phyloP scores from a whole-genome alignment of 1,139 yeast species.

The Diutina catenulata region DNA sequence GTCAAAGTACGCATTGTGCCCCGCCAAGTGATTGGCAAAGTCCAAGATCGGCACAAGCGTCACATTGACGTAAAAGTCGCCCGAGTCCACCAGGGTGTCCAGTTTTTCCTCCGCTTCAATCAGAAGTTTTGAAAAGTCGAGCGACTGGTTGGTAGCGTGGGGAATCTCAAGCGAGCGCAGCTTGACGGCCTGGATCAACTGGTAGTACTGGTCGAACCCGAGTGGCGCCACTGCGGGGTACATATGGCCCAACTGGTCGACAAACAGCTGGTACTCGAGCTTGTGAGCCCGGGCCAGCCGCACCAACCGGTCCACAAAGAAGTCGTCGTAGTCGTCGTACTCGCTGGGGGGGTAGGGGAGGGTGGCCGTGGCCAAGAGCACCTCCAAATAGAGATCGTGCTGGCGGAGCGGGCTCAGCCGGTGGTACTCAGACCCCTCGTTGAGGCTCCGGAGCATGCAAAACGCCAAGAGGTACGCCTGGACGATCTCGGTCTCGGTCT shows the following conservation, averaged over 20 bases:
- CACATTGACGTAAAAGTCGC: slow-evolving; percentile 36
- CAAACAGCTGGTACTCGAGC: slow-evolving; percentile 14
- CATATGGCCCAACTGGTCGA: slow-evolving; percentile 10
- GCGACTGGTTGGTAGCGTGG: slow-evolving; percentile 13
- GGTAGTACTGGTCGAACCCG: slow-evolving; percentile 24
- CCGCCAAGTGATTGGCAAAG: slow-evolving; percentile 47
- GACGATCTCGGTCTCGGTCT: slow-evolving; percentile 21
- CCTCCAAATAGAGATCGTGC: slow-evolving; percentile 16
- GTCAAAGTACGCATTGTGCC: slow-evolving; percentile 47
- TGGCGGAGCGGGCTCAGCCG: slow-evolving; percentile 6
- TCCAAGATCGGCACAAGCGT: slow-evolving; percentile 58
- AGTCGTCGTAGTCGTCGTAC: slow-evolving; percentile 11
- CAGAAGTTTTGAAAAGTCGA: slow-evolving; percentile 8
- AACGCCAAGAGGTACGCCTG: slow-evolving; percentile 13
- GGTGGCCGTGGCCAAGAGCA: slow-evolving; percentile 15
- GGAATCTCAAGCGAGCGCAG: slow-evolving; percentile 61
- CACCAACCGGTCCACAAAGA: slow-evolving; percentile 11
- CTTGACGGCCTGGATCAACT: slow-evolving; percentile 36
- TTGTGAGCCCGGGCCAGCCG: slow-evolving; percentile 12
- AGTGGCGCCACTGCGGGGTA: no score
- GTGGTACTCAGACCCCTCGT: slow-evolving; percentile 13
- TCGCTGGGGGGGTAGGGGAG: slow-evolving; percentile 8
- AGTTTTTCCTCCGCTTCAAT: neutral
- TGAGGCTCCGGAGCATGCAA: neutral
- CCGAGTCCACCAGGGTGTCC: neutral